A percentile compares a stretch with the other conserved stretches of the same genome.
Evolutionary conservation across 2,329 filamentous ascomycete species (phyloP).

Genomic region (Hypoxylon sp.): DNA sequence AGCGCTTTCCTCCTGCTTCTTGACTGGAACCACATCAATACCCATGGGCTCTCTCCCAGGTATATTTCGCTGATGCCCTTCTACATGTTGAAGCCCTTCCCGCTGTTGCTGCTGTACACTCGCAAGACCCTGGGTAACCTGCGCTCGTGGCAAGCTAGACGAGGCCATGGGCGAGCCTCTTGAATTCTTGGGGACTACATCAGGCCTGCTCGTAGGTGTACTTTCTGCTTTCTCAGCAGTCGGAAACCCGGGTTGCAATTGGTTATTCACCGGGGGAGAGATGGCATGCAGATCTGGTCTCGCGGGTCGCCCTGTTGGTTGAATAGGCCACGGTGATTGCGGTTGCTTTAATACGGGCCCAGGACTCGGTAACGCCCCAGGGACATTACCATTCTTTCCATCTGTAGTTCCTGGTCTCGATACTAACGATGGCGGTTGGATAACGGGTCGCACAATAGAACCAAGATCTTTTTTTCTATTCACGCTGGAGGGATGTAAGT

Average conservation of each 20-base stretch:
- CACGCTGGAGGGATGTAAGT: conserved; percentile 6
- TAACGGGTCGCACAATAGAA: conserved; percentile 29
- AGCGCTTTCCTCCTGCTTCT: conserved; percentile 45
- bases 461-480: conserved; percentile 41
- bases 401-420: conserved; percentile 31
- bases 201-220: conserved; percentile 12
- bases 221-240: conserved; percentile 16
- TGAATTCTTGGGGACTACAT: conserved; percentile 17
- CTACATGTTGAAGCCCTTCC: conserved; percentile 5
- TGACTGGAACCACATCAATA: conserved; percentile 31
- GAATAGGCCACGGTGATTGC: conserved; percentile 30
- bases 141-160: conserved; percentile 13
- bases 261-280: conserved; percentile 23
- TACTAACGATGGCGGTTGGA: conserved; percentile 25
- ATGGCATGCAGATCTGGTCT: conserved; percentile 23
- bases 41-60: conserved; percentile 33
- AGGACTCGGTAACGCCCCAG: conserved; percentile 10
- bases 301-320: conserved; percentile 9
- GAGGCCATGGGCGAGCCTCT: conserved; percentile 5
- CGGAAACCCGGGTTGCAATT: conserved; percentile 20
- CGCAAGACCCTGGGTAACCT: conserved; percentile 15
- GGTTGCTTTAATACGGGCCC: conserved; percentile 20
- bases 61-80: conserved; percentile 20
- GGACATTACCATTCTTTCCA: conserved; percentile 25
- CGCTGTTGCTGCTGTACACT: conserved; percentile 26